Evolutionary conservation across 805 yeast genomes (phyloP).

Genomic region (Henningerozyma blattae): DNA sequence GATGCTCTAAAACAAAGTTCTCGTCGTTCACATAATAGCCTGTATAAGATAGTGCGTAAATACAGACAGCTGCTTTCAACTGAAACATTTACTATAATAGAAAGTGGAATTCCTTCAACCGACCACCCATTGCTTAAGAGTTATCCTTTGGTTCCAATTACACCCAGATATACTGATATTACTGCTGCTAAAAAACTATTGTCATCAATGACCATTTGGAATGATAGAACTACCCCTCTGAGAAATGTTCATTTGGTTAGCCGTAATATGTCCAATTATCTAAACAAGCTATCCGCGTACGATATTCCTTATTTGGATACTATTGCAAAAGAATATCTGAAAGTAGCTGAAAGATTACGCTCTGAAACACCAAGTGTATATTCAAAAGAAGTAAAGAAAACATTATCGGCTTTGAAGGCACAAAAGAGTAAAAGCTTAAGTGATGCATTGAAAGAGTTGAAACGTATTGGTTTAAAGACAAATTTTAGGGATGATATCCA

Average conservation of each 20-base stretch:
- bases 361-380: conserved; percentile 65
- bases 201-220: conserved; percentile 35
- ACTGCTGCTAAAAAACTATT: conserved; percentile 18
- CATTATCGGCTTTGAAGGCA: conserved; percentile 57
- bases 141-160: conserved; percentile 2
- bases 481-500: conserved; percentile 56
- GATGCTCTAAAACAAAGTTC: conserved; percentile 93
- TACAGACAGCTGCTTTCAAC: conserved; percentile 53
- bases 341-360: conserved; percentile 49
- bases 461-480: conserved; percentile 63
- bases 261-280: conserved; percentile 43
- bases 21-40: conserved; percentile 69
- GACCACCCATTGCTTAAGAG: conserved; percentile 2
- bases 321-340: conserved; percentile 41
- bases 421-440: conserved; percentile 72
- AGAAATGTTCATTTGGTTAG: conserved; percentile 38
- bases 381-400: conserved; percentile 65
- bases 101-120: conserved; percentile 37
- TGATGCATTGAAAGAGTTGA: conserved; percentile 62
- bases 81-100: conserved; percentile 43
- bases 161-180: conserved; percentile 1
- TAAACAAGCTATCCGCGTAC: conserved; percentile 22
- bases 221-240: conserved; percentile 43
- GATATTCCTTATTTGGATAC: conserved; percentile 38
- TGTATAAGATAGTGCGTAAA: conserved; percentile 75